Base-by-base conservation (phyloP, 352 stramenopile genomes). In the Phytophthora citricola region DNA sequence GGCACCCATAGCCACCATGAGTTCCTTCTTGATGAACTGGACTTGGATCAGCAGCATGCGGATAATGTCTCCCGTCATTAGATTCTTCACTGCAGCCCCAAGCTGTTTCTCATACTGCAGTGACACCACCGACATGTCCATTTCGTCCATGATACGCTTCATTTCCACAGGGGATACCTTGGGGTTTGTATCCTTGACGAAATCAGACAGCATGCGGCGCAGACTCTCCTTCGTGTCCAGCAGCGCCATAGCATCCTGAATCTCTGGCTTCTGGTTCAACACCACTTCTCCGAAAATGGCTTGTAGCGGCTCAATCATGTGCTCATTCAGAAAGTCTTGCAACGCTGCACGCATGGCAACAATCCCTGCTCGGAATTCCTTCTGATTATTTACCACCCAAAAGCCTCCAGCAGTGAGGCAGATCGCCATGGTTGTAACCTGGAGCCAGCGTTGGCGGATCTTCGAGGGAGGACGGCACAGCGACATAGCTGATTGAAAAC, bases 1-100 rank as follows among this genome's bases (percentile, higher is more conserved):
- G 15, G 87, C 87, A 22, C 86, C 85, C 87, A 95, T 95, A 15
- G 87, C 87, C 20, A 93, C 85, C 85, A 95, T 93, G 24, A 95
- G 71, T 65, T 95, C 87, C 53, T 95, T 95, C 69, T 95, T 95
- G 78, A 95, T 95, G 55, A 95, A 95, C 67, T 95, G 87, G 34
- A 95, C 83, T 40, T 95, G 87, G 54, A 95, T 95, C 29, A 95
- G 73, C 54, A 95, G 76, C 87, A 95, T 95, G 32, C 87, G 87
- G 55, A 95, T 85, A 41, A 95, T 93, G 47, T 95, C 87, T 15
- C 87, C 87, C 22, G 85, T 91, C 74, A 95, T 89, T 39, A 95
- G 59, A 66, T 93, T 95, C 11, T 76, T 79, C 52, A 95, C 76
- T 11, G 87, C 83, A 34, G 72, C 80, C 27, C 58, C 71, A 24